Evolutionary conservation across 257 asterid genomes (phyloP), one percentile per base, ranked within the genome.

Genomic region (Jacaranda copaia): DNA sequence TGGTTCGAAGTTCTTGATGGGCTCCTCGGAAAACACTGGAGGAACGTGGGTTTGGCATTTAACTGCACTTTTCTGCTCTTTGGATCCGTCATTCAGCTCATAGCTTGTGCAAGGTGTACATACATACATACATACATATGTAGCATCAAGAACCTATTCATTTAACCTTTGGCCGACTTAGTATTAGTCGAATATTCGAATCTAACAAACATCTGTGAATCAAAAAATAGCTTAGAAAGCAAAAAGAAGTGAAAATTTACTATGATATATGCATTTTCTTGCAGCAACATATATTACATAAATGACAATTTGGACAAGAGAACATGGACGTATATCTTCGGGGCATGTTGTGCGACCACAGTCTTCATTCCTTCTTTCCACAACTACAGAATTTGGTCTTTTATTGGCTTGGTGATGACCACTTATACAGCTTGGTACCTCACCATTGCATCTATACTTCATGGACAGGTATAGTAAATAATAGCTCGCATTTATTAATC

Each of bases 1-100:
- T 93, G 98, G 98, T 93, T 93, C 75, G 98, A 93, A 91, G 98
- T 93, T 81, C 96, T 93, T 87, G 98, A 93, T 68, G 98, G 98
- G 70, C 88, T 93, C 0, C 93, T 93, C 0, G 98, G 98, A 39
- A 91, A 91, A 72, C 91, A 91, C 73, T 93, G 98, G 98, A 91
- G 97, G 90, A 94, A 92, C 89, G 94, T 92, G 87, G 98, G 98
- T 10, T 88, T 94, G 90, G 97, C 92, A 3, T 94, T 94, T 79
- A 94, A 92, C 70, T 94, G 98, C 90, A 94, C 98, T 9, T 94
- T 94, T 72, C 98, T 93, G 81, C 84, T 93, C 80, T 93, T 93
- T 88, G 98, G 98, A 83, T 92, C 97, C 57, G 98, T 94, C 38
- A 94, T 94, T 81, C 98, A 94, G 72, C 98, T 94, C 88, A 94